A percentile compares a stretch with the other conserved stretches of the same genome.
Conservation (phyloP, 352 stramenopile species). For the Phytophthora crassamura region DNA sequence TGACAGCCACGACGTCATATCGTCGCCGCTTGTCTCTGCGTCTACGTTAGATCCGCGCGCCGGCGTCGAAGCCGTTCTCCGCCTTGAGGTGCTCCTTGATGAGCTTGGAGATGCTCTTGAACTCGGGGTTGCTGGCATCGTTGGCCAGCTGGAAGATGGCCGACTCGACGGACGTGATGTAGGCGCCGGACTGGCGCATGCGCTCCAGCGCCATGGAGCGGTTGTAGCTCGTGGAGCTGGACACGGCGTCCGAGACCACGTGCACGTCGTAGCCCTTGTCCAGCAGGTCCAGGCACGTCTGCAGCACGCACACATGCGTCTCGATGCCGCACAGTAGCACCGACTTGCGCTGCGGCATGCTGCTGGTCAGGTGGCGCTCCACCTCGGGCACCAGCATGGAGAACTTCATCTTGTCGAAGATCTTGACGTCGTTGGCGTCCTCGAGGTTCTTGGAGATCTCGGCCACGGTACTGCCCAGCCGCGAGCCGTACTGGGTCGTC, state of each 20-base stretch:
- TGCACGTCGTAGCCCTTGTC: slow-evolving; percentile 97
- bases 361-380: slow-evolving; percentile 66
- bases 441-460: slow-evolving; percentile 76
- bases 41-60: slow-evolving; percentile 14
- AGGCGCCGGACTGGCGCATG: slow-evolving; percentile 94
- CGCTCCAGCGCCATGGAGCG: slow-evolving; percentile 93
- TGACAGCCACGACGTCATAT: neutral
- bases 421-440: slow-evolving; percentile 49
- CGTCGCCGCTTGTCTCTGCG: neutral
- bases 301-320: slow-evolving; percentile 94
- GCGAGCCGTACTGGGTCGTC: slow-evolving; percentile 97
- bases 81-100: slow-evolving; percentile 93
- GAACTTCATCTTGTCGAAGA: slow-evolving; percentile 99
- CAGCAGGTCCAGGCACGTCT: slow-evolving; percentile 97
- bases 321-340: slow-evolving; percentile 98
- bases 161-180: slow-evolving; percentile 96
- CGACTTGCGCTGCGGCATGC: slow-evolving; percentile 66
- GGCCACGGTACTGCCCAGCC: slow-evolving; percentile 91
- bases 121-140: slow-evolving; percentile 92
- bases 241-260: slow-evolving; percentile 96
- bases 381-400: slow-evolving; percentile 98
- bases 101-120: slow-evolving; percentile 93
- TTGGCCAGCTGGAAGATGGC: slow-evolving; percentile 96
- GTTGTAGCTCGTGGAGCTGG: slow-evolving; percentile 89
- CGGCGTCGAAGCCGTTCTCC: slow-evolving; percentile 63